phyloP scores from a whole-genome alignment of 2,329 filamentous ascomycete species.

The Calonectria pseudoturangicola region DNA sequence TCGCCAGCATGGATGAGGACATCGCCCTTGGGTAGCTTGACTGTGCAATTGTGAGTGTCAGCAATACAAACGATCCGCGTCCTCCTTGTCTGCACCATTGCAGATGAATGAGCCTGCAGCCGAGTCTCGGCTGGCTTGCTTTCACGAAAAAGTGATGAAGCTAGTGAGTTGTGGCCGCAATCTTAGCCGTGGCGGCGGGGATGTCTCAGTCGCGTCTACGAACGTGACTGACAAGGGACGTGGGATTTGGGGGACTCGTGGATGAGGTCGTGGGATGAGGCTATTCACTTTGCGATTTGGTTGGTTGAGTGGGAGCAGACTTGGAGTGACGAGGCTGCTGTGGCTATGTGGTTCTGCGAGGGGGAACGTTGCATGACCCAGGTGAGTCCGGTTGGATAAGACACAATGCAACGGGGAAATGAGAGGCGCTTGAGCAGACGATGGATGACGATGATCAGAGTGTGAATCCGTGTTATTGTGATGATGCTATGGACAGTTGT shows the following conservation, averaged over 20 bases:
- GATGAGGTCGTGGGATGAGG: slow-evolving; percentile 4
- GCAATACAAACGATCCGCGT: slow-evolving; percentile 85
- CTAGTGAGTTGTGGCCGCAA: slow-evolving; percentile 29
- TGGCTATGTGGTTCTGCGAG: slow-evolving; percentile 2
- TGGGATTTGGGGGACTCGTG: background rate
- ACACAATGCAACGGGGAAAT: slow-evolving; percentile 12
- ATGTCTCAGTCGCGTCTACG: slow-evolving; percentile 35
- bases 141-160: slow-evolving; percentile 25
- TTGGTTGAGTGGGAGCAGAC: background rate
- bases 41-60: slow-evolving; percentile 82
- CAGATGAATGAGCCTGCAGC: background rate
- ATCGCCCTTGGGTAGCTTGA: slow-evolving; percentile 81
- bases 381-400: slow-evolving; percentile 7
- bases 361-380: background rate
- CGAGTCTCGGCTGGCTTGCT: slow-evolving; percentile 42
- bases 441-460: slow-evolving; percentile 1
- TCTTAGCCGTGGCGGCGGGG: slow-evolving; percentile 30
- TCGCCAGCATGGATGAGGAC: slow-evolving; percentile 86
- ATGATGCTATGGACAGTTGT: slow-evolving; percentile 18
- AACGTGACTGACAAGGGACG: background rate
- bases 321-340: slow-evolving; percentile 9
- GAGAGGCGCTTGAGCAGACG: slow-evolving; percentile 1
- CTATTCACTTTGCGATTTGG: slow-evolving; percentile 16
- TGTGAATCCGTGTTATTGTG: slow-evolving; percentile 8
- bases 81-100: slow-evolving; percentile 55